Conservation (phyloP, 1,139 yeast species). For the Scheffersomyces illinoinensis region DNA sequence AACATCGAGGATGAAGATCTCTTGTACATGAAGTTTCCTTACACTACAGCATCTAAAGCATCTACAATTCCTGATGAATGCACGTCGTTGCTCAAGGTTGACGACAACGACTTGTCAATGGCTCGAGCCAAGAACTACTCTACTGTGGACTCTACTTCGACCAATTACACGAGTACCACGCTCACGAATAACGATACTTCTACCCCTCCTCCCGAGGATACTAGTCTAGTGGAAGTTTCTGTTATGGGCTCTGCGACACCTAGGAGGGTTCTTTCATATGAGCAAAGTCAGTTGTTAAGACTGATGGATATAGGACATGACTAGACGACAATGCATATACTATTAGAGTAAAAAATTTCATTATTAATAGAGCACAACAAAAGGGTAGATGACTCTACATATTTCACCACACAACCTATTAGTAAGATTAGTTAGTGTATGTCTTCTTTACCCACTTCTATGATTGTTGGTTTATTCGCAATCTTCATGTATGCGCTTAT, state of each 20-base stretch:
- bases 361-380: not conserved
- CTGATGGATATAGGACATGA: constrained; percentile 28
- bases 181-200: not conserved
- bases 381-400: too few relatives aligned
- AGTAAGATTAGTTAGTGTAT: not conserved
- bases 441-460: not conserved
- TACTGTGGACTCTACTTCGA: constrained; percentile 3
- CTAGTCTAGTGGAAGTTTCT: not conserved
- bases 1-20: constrained; percentile 21
- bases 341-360: too few relatives aligned
- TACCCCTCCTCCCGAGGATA: not conserved
- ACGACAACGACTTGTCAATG: constrained; percentile 8
- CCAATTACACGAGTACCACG: not conserved
- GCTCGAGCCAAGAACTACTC: constrained; percentile 1
- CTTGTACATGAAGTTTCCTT: constrained; percentile 15
- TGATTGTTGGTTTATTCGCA: too few relatives aligned
- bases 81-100: constrained; percentile 1
- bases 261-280: constrained; percentile 43
- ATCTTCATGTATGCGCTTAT: too few relatives aligned
- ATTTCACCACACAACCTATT: not conserved
- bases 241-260: not conserved
- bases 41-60: constrained; percentile 1
- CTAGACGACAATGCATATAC: not conserved
- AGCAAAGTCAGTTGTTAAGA: constrained; percentile 47
- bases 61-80: not conserved